A percentile compares a stretch with the other conserved stretches of the same genome.
These are phyloP conservation scores for Rhodotorula sp. DNA, from an alignment of 1,284 basidiomycete genomes.

Conservation along the genomic window DNA sequence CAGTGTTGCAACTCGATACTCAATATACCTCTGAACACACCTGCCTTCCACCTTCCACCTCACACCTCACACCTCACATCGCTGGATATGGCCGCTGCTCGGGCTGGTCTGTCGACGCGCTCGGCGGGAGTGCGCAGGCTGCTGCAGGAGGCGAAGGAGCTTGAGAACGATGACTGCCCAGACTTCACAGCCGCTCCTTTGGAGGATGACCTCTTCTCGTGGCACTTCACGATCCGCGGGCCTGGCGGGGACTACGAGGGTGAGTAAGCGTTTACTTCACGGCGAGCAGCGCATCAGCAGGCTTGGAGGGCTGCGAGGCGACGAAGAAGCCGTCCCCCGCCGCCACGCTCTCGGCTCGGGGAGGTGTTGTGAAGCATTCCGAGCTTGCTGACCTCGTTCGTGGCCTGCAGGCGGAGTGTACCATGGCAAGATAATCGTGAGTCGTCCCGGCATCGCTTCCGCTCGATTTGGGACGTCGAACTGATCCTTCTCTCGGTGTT, in stretches of 20 bases:
- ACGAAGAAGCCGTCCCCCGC: not conserved
- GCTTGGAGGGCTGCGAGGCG: too few relatives aligned
- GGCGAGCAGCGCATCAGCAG: too few relatives aligned
- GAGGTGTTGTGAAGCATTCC: too few relatives aligned
- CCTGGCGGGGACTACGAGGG: conserved; percentile 86
- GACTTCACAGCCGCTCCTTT: conserved; percentile 83
- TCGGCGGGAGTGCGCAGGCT: conserved; percentile 58
- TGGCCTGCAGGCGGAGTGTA: conserved; percentile 31
- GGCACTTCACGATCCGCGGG: conserved; percentile 95
- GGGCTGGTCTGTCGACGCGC: conserved; percentile 8
- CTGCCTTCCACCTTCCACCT: too few relatives aligned
- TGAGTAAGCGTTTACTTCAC: conserved; percentile 45
- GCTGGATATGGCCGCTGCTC: not conserved
- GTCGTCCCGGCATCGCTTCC: conserved; percentile 41
- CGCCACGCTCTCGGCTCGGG: not conserved
- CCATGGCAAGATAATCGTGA: conserved; percentile 43
- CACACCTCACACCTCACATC: not conserved
- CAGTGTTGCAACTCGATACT: too few relatives aligned
- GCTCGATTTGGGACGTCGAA: conserved; percentile 36
- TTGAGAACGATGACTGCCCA: conserved; percentile 72
- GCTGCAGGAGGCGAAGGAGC: conserved; percentile 89
- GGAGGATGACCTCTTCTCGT: conserved; percentile 66
- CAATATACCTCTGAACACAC: too few relatives aligned
- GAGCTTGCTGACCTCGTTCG: conserved; percentile 1
- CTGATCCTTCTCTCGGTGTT: conserved; percentile 30